phyloP scores from a whole-genome alignment of 2,329 filamentous ascomycete genomes.

The Colletotrichum chlorophyti region DNA sequence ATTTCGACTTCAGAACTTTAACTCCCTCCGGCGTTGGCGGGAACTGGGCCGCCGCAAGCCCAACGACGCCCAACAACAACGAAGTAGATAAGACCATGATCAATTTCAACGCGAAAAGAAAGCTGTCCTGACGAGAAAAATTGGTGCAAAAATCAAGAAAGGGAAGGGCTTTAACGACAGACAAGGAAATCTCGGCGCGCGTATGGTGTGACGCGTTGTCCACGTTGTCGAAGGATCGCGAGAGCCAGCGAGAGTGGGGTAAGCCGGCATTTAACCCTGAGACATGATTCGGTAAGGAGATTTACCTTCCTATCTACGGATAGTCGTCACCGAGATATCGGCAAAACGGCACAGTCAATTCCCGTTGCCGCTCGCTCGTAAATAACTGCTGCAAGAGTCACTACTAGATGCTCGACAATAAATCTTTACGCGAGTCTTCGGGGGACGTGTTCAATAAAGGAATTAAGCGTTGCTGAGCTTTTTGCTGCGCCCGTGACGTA shows the following conservation, averaged over 20 bases:
- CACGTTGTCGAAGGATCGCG: conserved; percentile 6
- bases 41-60: conserved; percentile 37
- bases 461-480: too few species aligned
- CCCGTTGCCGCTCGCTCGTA: neutral
- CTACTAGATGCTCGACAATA: neutral
- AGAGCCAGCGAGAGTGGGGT: neutral
- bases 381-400: neutral
- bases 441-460: too few species aligned
- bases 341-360: neutral
- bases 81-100: neutral
- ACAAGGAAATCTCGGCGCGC: neutral
- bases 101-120: neutral
- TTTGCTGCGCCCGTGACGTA: too few species aligned
- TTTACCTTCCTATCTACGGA: conserved; percentile 21
- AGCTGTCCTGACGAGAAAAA: too few species aligned
- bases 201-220: conserved; percentile 9
- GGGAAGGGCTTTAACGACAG: neutral
- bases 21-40: conserved; percentile 40
- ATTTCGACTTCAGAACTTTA: conserved; percentile 61
- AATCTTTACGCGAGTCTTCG: too few species aligned
- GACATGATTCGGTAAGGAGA: neutral
- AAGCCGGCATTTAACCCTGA: neutral
- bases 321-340: neutral
- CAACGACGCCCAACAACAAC: conserved; percentile 31
- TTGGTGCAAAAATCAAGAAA: too few species aligned